Conservation (phyloP, 345 rosid species). For the Laguncularia racemosa region DNA sequence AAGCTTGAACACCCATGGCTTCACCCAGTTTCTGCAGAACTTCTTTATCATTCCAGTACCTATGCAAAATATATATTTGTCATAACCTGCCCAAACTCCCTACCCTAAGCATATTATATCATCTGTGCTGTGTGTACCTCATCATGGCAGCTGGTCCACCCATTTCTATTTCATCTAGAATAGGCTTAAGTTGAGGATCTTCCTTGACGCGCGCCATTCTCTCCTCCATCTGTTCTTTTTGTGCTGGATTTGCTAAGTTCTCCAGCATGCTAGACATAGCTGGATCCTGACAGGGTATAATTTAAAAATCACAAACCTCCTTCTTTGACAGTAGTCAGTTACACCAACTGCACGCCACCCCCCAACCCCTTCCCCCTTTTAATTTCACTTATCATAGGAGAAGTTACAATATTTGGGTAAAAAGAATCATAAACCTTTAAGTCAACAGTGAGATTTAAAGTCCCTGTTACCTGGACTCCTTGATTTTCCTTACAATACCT, state of each 20-base stretch:
- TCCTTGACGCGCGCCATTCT: slow-evolving; percentile 78
- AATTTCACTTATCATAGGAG: too few relatives aligned
- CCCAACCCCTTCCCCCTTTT: too few relatives aligned
- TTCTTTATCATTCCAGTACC: slow-evolving; percentile 97
- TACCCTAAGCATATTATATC: background rate
- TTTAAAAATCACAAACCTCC: too few relatives aligned
- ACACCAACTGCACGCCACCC: too few relatives aligned
- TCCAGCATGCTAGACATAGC: slow-evolving; percentile 94
- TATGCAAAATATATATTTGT: slow-evolving; percentile 13
- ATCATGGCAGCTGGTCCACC: slow-evolving; percentile 96
- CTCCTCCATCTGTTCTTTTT: slow-evolving; percentile 81
- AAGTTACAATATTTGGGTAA: too few relatives aligned
- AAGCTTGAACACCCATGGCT: slow-evolving; percentile 90
- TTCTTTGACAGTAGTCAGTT: too few relatives aligned
- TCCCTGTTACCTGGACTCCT: too few relatives aligned
- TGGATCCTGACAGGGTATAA: slow-evolving; percentile 54
- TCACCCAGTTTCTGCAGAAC: slow-evolving; percentile 90
- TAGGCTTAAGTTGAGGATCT: slow-evolving; percentile 82
- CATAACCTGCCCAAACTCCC: background rate
- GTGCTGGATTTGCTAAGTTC: slow-evolving; percentile 67
- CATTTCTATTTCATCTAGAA: slow-evolving; percentile 81
- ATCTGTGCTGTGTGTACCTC: slow-evolving; percentile 44
- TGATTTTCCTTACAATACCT: too few relatives aligned
- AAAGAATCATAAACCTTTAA: too few relatives aligned
- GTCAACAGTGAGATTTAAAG: too few relatives aligned